These are phyloP conservation scores for Brassica hybrid DNA, from an alignment of 441 rosid genomes.

Conservation along the genomic window DNA sequence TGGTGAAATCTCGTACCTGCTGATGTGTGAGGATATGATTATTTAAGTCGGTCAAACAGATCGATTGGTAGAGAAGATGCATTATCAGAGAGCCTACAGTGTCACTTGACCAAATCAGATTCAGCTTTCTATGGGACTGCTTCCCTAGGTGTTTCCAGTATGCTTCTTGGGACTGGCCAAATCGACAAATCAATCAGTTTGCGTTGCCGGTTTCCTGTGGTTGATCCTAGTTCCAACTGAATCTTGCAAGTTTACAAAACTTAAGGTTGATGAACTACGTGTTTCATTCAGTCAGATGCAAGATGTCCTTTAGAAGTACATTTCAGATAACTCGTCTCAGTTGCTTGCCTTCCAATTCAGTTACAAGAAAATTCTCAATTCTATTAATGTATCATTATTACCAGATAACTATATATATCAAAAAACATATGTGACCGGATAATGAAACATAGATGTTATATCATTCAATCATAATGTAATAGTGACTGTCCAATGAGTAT, in stretches of 20 bases:
- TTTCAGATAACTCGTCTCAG: neutral
- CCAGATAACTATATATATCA: neutral
- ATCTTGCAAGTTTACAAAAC: constrained; percentile 10
- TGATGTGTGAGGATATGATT: constrained; percentile 51
- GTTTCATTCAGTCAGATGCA: neutral
- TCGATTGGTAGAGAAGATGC: constrained; percentile 81
- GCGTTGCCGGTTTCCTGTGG: constrained; percentile 86
- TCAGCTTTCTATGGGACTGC: constrained; percentile 89
- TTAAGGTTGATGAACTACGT: neutral
- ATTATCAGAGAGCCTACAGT: constrained; percentile 83
- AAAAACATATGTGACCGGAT: no score
- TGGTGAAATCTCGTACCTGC: constrained; percentile 78
- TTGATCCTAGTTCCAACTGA: constrained; percentile 72
- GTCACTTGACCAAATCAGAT: constrained; percentile 82
- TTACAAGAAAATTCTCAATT: neutral
- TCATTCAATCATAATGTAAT: no score
- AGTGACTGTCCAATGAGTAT: neutral
- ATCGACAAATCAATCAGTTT: constrained; percentile 87
- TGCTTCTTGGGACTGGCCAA: constrained; percentile 70
- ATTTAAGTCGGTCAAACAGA: constrained; percentile 71
- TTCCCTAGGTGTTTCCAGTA: constrained; percentile 56
- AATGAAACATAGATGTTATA: no score
- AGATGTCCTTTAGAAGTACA: neutral
- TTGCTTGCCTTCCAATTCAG: neutral
- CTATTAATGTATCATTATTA: neutral